Percentiles rank a stretch among this genome's conserved stretches.
phyloP scores from a whole-genome alignment of 2,329 filamentous ascomycete genomes.

The Stagonosporopsis chrysanthemi region DNA sequence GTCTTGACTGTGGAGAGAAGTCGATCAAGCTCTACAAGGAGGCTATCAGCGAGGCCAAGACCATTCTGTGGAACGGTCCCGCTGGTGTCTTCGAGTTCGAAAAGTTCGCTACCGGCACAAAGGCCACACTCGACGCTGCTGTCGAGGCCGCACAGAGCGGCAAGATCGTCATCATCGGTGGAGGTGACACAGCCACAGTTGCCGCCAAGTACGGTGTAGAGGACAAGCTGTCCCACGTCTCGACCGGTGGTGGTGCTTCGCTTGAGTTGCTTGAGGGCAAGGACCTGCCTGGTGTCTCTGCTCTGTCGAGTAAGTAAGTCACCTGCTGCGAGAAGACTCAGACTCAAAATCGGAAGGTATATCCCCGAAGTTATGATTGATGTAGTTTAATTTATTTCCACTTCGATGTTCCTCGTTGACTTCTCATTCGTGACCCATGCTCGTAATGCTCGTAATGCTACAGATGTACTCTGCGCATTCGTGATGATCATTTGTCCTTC shows the following conservation, averaged over 20 bases:
- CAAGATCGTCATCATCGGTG: conserved; percentile 98
- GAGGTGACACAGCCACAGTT: conserved; percentile 96
- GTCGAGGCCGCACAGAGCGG: conserved; percentile 81
- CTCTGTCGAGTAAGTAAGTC: conserved; percentile 78
- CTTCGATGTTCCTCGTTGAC: conserved; percentile 24
- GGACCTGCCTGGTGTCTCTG: conserved; percentile 90
- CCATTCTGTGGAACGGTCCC: conserved; percentile 98
- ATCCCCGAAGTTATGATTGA: conserved; percentile 46
- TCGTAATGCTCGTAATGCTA: conserved; percentile 22
- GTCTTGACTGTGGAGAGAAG: conserved; percentile 92
- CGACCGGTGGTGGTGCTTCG: conserved; percentile 93
- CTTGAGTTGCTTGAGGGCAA: conserved; percentile 98
- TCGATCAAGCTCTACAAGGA: conserved; percentile 87
- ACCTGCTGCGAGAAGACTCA: conserved; percentile 24
- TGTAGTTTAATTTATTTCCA: conserved; percentile 38
- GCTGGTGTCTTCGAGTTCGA: conserved; percentile 98
- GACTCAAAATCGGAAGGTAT: conserved; percentile 45
- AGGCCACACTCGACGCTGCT: conserved; percentile 87
- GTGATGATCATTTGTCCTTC: neutral
- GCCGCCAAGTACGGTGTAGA: conserved; percentile 97
- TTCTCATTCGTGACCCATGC: conserved; percentile 3
- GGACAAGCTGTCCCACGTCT: conserved; percentile 97
- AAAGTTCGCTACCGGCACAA: conserved; percentile 90
- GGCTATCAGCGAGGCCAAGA: conserved; percentile 87
- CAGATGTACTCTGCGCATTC: neutral